A percentile compares a stretch with the other conserved stretches of the same genome.
Evolutionary conservation across 1,139 yeast species (phyloP).

Genomic region (Sugiyamaella grinbergsii): DNA sequence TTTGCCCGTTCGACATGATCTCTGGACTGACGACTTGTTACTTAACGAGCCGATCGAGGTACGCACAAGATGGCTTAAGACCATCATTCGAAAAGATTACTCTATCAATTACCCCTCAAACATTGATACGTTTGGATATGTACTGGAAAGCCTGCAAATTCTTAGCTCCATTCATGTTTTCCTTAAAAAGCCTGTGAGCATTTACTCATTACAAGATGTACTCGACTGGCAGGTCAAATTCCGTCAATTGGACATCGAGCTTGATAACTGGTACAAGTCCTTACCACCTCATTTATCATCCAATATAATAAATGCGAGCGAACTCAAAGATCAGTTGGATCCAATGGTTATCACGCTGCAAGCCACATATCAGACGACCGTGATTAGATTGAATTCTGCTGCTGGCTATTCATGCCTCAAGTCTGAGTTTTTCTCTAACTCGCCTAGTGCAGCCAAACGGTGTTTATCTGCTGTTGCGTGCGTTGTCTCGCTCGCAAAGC

Average conservation of each 20-base stretch:
- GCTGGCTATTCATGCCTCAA: slow-evolving; percentile 43
- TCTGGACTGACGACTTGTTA: slow-evolving; percentile 23
- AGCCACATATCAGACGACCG: slow-evolving; percentile 40
- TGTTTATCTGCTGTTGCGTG: slow-evolving; percentile 36
- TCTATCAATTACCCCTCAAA: slow-evolving; percentile 18
- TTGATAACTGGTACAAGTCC: slow-evolving; percentile 30
- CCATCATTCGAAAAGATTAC: slow-evolving; percentile 22
- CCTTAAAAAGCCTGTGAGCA: slow-evolving; percentile 29
- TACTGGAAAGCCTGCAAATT: slow-evolving; percentile 28
- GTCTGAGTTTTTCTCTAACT: slow-evolving; percentile 37
- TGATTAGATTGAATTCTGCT: slow-evolving; percentile 41
- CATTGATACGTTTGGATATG: slow-evolving; percentile 29
- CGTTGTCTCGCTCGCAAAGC: slow-evolving; percentile 33
- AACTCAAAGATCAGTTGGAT: slow-evolving; percentile 11
- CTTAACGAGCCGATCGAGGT: slow-evolving; percentile 6
- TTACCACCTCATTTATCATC: slow-evolving; percentile 28
- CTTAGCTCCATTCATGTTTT: slow-evolving; percentile 31
- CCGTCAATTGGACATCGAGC: slow-evolving; percentile 29
- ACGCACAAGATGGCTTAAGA: slow-evolving; percentile 25
- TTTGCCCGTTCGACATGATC: slow-evolving; percentile 28
- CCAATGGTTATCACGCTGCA: slow-evolving; percentile 34
- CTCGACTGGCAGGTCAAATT: slow-evolving; percentile 32
- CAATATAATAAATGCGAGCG: slow-evolving; percentile 13
- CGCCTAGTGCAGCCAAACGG: slow-evolving; percentile 38
- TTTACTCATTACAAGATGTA: slow-evolving; percentile 28